A percentile compares a stretch with the other conserved stretches of the same genome.
phyloP scores from a whole-genome alignment of 1,284 basidiomycete species.

The Malassezia furfur region DNA sequence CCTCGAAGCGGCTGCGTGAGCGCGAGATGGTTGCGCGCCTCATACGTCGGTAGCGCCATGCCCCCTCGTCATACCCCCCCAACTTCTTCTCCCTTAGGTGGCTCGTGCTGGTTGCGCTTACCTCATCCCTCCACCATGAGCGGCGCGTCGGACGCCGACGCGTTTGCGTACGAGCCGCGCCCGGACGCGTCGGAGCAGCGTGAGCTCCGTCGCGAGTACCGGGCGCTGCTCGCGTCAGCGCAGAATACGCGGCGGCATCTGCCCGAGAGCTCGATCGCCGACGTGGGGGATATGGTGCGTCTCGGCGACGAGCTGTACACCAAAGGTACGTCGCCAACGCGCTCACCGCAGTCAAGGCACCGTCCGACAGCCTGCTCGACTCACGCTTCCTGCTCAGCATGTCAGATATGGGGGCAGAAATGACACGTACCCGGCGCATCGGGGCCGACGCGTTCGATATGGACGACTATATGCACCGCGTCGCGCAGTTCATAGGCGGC shows the following conservation, averaged over 20 bases:
- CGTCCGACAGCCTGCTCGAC: conserved; percentile 32
- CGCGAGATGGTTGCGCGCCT: conserved; percentile 20
- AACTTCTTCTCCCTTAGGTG: no score
- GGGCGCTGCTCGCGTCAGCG: conserved; percentile 25
- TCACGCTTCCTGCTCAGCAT: conserved; percentile 31
- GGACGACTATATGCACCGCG: conserved; percentile 30
- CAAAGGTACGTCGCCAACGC: conserved; percentile 14
- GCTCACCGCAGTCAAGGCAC: conserved; percentile 25
- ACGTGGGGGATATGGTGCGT: conserved; percentile 15
- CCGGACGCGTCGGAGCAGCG: conserved; percentile 25
- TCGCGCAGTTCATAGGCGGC: conserved; percentile 31
- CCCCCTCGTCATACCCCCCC: no score
- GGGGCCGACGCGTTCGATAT: conserved; percentile 36
- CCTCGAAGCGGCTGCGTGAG: conserved; percentile 18
- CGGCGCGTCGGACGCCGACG: not conserved
- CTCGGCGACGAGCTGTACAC: conserved; percentile 19
- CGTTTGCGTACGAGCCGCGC: conserved; percentile 28
- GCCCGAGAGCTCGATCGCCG: conserved; percentile 9
- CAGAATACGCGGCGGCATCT: conserved; percentile 24
- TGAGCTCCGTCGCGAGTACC: conserved; percentile 28
- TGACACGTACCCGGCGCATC: conserved; percentile 39
- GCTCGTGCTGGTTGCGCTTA: no score
- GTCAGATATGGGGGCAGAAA: conserved; percentile 35
- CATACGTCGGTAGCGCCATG: conserved; percentile 7
- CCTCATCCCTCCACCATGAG: not conserved